Evolutionary conservation across 352 stramenopile genomes (phyloP), one percentile per base, ranked within the genome.

Genomic region (Globisporangium sylvaticum): DNA sequence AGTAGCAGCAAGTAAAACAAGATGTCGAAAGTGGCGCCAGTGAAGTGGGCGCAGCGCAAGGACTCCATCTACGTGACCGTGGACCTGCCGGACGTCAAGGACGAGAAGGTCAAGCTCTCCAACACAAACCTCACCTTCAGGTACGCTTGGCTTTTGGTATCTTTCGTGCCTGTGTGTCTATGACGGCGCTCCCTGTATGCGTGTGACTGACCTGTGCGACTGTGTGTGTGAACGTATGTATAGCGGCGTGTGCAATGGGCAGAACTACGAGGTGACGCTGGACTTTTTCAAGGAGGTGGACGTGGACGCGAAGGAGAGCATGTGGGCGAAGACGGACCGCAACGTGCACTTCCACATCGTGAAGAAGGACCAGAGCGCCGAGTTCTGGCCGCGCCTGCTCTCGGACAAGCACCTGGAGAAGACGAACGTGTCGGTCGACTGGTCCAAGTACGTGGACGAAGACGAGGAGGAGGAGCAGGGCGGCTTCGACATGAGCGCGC

Each of bases 61-160:
- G 95, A 99, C 71, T 95, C 95, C 67, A 66, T 99, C 25, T 99
- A 98, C 72, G 85, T 99, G 68, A 99, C 97, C 0, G 97, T 99
- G 70, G 91, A 97, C 74, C 76, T 99, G 32, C 80, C 91, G 69
- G 96, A 98, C 69, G 90, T 98, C 46, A 94, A 96, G 80, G 89
- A 97, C 80, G 91, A 98, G 75, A 90, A 97, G 74, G 91, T 98
- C 52, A 83, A 85, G 64, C 83, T 98, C 27, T 92, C 71, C 32
- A 86, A 94, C 78, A 94, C 92, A 67, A 94, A 80, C 68, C 86
- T 98, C 18, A 92, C 81, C 15, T 98, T 98, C 74, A 85, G 76
- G 81, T 96, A 71, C 48, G 74, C 66, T 57, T 24, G 14, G 10
- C 15, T 10, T n/a, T 8, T 37, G 31, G 24, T 46, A 34, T 60